phyloP scores from a whole-genome alignment of 1,284 basidiomycete genomes.

The Sporisorium graminicola region DNA sequence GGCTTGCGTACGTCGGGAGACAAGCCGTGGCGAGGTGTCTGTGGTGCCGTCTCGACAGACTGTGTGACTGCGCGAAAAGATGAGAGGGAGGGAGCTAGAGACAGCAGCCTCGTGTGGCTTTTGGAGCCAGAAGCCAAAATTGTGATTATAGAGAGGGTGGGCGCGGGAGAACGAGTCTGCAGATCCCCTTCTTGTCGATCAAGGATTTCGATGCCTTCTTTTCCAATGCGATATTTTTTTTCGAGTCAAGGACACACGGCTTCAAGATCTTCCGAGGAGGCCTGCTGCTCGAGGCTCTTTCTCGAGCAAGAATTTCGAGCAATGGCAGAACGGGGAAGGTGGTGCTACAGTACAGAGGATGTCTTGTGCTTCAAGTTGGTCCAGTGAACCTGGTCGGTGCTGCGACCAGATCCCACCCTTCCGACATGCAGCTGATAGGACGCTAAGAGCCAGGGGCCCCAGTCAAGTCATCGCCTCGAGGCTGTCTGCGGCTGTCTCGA shows the following conservation, averaged over 20 bases:
- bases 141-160: conserved; percentile 11
- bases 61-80: not conserved
- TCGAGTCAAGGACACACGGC: no score
- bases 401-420: not conserved
- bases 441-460: not conserved
- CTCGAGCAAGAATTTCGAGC: no score
- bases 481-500: not conserved
- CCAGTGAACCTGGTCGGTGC: no score
- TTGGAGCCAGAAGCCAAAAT: not conserved
- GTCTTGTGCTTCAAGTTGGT: no score
- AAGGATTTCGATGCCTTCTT: not conserved
- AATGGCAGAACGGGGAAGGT: no score
- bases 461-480: not conserved
- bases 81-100: not conserved
- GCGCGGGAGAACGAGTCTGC: not conserved
- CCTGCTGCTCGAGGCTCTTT: not conserved
- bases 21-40: not conserved
- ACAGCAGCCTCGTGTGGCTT: not conserved
- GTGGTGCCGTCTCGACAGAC: no score
- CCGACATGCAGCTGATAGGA: not conserved
- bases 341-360: no score
- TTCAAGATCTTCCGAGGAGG: no score
- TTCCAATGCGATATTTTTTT: not conserved
- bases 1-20: not conserved
- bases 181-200: conserved; percentile 3